Evolutionary conservation across 2,329 filamentous ascomycete species (phyloP), one percentile per base, ranked within the genome.

Genomic region (Sporothrix pallida): DNA sequence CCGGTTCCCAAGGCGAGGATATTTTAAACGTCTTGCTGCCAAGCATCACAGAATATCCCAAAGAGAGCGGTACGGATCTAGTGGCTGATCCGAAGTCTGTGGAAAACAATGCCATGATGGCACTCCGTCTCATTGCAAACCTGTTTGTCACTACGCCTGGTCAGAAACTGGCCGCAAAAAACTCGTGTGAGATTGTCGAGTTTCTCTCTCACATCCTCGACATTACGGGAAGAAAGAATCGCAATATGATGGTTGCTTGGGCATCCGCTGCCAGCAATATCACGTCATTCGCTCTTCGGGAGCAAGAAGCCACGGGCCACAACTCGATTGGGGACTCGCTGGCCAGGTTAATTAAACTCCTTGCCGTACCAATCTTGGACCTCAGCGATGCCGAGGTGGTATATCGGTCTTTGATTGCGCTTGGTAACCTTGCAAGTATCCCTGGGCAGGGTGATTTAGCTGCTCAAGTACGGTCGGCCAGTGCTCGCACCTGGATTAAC

Each of bases 81-180:
- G 74, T 83, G 80, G 46, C 89, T 83, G 86, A 89, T 9, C 81
- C 83, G 4, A 83, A 87, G 0, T 86, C 92, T 0, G 90, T 90
- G 52, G 87, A 91, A 71, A 98, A 98, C 81, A 94, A 94, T 77
- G 88, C 90, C 12, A 97, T 98, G 91, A 92, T 99, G 86, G 91
- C 92, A 0, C 86, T 94, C 13, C 92, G 96, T 3, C 89, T 91
- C 15, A 86, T 98, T 68, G 91, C 90, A 44, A 99, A 99, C 78
- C 84, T 98, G 8, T 97, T 98, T 79, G 87, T 89, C 75, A 93
- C 93, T 0, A 84, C 89, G 0, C 86, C 91, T 73, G 96, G 96
- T 17, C 89, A 93, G 26, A 83, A 85, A 63, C 83, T 93, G 3
- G 89, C 90, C 6, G 86, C 88, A 60, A 89, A 91, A 0, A 81